Conservation (phyloP, 179 eudicot genomes). For the Patellifolia procumbens region DNA sequence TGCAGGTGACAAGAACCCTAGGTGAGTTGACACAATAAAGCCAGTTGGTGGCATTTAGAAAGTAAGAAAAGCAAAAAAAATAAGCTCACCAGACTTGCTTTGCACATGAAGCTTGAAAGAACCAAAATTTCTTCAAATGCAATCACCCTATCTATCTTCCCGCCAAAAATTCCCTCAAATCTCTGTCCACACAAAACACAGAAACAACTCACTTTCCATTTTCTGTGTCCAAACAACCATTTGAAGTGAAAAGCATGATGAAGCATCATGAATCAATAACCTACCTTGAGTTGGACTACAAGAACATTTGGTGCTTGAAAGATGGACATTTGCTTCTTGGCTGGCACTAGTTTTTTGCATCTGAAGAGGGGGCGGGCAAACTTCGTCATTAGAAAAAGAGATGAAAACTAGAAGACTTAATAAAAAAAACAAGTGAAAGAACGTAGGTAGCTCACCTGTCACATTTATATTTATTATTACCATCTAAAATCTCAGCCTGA, state of each 20-base stretch:
- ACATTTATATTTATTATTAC: slow-evolving; percentile 91
- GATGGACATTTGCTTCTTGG: slow-evolving; percentile 95
- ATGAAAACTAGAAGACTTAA: slow-evolving; percentile 3
- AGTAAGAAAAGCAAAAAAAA: background rate
- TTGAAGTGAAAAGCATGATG: background rate
- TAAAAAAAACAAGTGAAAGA: background rate
- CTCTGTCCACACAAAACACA: slow-evolving; percentile 52
- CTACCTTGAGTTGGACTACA: slow-evolving; percentile 92
- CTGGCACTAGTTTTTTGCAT: slow-evolving; percentile 85
- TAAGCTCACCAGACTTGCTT: slow-evolving; percentile 74
- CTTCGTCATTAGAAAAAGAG: slow-evolving; percentile 11
- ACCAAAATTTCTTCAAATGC: slow-evolving; percentile 78
- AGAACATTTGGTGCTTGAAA: slow-evolving; percentile 95
- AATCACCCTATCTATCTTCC: slow-evolving; percentile 82
- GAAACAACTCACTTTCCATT: slow-evolving; percentile 3
- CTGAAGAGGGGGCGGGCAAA: slow-evolving; percentile 44
- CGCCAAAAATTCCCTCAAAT: slow-evolving; percentile 87
- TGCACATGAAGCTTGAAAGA: slow-evolving; percentile 95
- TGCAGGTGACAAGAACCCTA: background rate
- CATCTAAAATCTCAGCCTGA: slow-evolving; percentile 88
- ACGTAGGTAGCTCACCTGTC: slow-evolving; percentile 59
- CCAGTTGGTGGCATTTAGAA: background rate
- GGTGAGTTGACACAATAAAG: background rate
- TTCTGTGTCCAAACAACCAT: slow-evolving; percentile 2
- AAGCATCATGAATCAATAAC: slow-evolving; percentile 19